phyloP scores from a whole-genome alignment of 768 basidiomycete genomes.

The Gloeophyllum trabeum region DNA sequence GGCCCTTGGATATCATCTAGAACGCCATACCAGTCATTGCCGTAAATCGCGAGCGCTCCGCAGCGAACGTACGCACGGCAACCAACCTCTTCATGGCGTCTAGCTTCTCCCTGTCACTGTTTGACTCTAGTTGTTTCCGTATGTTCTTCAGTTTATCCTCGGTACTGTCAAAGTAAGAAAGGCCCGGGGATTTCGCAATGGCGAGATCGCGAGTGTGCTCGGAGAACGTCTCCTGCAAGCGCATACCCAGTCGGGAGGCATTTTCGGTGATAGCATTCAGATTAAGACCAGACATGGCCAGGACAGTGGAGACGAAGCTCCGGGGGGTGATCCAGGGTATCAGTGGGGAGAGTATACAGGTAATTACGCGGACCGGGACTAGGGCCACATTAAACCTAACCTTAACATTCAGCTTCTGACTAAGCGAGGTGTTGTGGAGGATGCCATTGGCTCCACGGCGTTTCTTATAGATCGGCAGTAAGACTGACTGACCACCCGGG shows the following conservation, averaged over 20 bases:
- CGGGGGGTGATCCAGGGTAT: too few species aligned
- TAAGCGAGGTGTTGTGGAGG: too few species aligned
- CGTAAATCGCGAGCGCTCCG: slow-evolving; percentile 1
- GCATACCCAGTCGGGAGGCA: slow-evolving; percentile 73
- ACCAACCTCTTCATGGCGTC: slow-evolving; percentile 94
- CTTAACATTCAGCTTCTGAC: too few species aligned
- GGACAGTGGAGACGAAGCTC: too few species aligned
- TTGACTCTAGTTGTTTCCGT: slow-evolving; percentile 77
- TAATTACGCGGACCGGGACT: too few species aligned
- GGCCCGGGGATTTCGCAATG: slow-evolving; percentile 40
- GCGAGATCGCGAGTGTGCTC: slow-evolving; percentile 70
- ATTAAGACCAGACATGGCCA: slow-evolving; percentile 12
- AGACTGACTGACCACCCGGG: too few species aligned
- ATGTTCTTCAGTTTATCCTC: slow-evolving; percentile 84
- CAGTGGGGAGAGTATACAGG: too few species aligned
- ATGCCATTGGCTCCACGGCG: too few species aligned
- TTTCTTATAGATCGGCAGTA: too few species aligned
- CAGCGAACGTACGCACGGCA: slow-evolving; percentile 47
- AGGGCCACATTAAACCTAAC: too few species aligned
- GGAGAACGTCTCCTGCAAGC: slow-evolving; percentile 73
- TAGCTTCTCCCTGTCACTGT: slow-evolving; percentile 79
- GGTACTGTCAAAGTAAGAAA: slow-evolving; percentile 52
- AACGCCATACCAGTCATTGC: background rate
- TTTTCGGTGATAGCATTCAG: slow-evolving; percentile 55
- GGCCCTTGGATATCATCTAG: slow-evolving; percentile 86